phyloP scores from a whole-genome alignment of 1,284 basidiomycete genomes.

The Vanrija sp. region DNA sequence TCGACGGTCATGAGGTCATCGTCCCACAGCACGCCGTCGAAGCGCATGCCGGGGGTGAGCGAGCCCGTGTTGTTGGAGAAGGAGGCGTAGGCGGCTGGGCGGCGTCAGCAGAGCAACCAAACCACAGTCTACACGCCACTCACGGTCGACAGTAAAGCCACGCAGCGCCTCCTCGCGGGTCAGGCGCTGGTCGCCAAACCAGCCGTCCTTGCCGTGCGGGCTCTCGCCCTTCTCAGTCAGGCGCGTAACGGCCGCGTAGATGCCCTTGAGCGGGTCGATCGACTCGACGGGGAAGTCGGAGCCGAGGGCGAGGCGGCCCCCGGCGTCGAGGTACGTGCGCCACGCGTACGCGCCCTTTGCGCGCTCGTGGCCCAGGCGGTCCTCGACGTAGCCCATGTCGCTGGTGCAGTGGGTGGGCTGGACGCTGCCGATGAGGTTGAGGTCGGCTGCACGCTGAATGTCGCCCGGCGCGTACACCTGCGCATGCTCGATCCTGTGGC shows the following conservation, averaged over 20 bases:
- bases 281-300: slow-evolving; percentile 87
- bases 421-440: slow-evolving; percentile 84
- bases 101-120: neutral
- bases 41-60: slow-evolving; percentile 67
- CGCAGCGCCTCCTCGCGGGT: slow-evolving; percentile 61
- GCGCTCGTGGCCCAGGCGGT: slow-evolving; percentile 68
- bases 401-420: slow-evolving; percentile 78
- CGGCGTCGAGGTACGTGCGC: slow-evolving; percentile 62
- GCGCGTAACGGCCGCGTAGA: slow-evolving; percentile 80
- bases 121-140: slow-evolving; percentile 6
- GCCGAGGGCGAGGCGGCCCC: slow-evolving; percentile 66
- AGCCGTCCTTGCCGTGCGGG: slow-evolving; percentile 74
- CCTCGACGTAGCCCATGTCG: slow-evolving; percentile 80
- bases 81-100: slow-evolving; percentile 68
- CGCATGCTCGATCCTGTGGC: slow-evolving; percentile 83
- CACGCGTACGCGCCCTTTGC: slow-evolving; percentile 86
- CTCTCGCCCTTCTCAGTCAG: slow-evolving; percentile 65
- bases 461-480: slow-evolving; percentile 75
- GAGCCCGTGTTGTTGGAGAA: slow-evolving; percentile 65
- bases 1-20: slow-evolving; percentile 69
- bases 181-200: slow-evolving; percentile 70
- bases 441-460: slow-evolving; percentile 61
- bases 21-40: slow-evolving; percentile 79
- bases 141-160: slow-evolving; percentile 73
- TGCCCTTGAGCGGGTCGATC: slow-evolving; percentile 56